Evolutionary conservation across 768 basidiomycete genomes (phyloP), one percentile per base, ranked within the genome.

Genomic region (Agaricus sinodeliciosus): DNA sequence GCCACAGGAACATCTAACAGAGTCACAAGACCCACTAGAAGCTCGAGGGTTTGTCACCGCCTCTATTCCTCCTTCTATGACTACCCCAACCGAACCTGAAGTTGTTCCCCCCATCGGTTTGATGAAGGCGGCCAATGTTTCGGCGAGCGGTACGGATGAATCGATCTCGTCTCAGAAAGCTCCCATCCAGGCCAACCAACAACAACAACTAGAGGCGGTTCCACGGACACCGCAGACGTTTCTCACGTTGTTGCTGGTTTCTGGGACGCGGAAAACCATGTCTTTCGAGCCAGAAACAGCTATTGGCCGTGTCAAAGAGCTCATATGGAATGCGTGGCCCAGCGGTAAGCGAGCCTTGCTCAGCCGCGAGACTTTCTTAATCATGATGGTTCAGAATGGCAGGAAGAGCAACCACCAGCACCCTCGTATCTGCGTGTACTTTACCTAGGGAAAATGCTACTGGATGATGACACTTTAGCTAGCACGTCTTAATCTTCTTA

Each of bases 261-360:
- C 85, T 0, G 87, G 88, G 0, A 69, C 75, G 39, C 72, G 87
- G 56, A 73, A 82, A 57, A 80, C 81, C 0, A 87, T 90, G 79
- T 69, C 76, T 0, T 91, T 91, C 58, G 85, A 87, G 26, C 86
- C 87, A 11, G 80, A 81, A 58, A 85, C 79, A 18, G 85, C 86
- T 0, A 71, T 90, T 28, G 86, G 85, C 15, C 74, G 89, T 59
- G 84, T 89, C 26, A 90, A 90, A 67, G 89, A 91, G 69, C 76
- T 91, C 43, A 79, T 84, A 35, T 90, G 89, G 88, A 87, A 84
- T 68, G 77, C 81, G 31, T 91, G 89, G 88, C 86, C 86, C 26
- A 69, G 72, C 60, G 87, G 87, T 84, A 57, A 61, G 78, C 69
- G 19, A 9, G 18, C 15, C 35, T 54, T 39, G 47, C 51, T 15